Base-by-base conservation (phyloP, 495 filamentous ascomycete species). In the Clavariopsis aquatica region DNA sequence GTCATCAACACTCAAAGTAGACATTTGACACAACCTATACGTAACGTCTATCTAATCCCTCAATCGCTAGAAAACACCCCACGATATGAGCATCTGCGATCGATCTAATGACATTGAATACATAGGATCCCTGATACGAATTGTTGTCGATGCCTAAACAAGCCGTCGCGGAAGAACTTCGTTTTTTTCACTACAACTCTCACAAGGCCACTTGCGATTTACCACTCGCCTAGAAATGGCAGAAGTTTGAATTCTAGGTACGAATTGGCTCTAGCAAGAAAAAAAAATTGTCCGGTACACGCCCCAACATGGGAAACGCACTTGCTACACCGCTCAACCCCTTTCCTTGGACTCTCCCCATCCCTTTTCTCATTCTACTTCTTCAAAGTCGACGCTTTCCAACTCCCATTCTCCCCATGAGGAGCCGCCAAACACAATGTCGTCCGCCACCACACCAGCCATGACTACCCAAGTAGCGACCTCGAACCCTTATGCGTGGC, bases 401-500 rank as follows among this genome's bases (percentile, higher is more conserved):
- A 54, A 31, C n/a, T 20, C n/a, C n/a, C 41, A 10, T 8, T 57
- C 3, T 34, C 15, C 22, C 19, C 17, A 38, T 22, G 27, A 34
- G 26, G 12, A 38, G 1, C 45, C n/a, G 17, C 31, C n/a, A 29
- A 55, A 12, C 28, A 13, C 38, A 13, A 17, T 49, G 12, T 19
- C 52, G n/a, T n/a, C n/a, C n/a, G n/a, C n/a, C 41, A 26, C 24
- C 24, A 55, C 24, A 26, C 27, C 26, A 2, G 22, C 60, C 27
- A 59, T 53, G 31, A 46, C 26, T 7, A 46, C 26, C 9, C 62
- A 69, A 53, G 62, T 66, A 17, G 24, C 46, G 24, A 57, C 56
- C 62, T 23, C 83, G 0, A 60, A 69, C 0, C 85, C 85, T 27
- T 88, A 88, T 69, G 74, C 77, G 52, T 88, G 85, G 85, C 87